A percentile compares a stretch with the other conserved stretches of the same genome.
These are phyloP conservation scores for Plasmopara muralis DNA, from an alignment of 352 stramenopile species.

Conservation along the genomic window DNA sequence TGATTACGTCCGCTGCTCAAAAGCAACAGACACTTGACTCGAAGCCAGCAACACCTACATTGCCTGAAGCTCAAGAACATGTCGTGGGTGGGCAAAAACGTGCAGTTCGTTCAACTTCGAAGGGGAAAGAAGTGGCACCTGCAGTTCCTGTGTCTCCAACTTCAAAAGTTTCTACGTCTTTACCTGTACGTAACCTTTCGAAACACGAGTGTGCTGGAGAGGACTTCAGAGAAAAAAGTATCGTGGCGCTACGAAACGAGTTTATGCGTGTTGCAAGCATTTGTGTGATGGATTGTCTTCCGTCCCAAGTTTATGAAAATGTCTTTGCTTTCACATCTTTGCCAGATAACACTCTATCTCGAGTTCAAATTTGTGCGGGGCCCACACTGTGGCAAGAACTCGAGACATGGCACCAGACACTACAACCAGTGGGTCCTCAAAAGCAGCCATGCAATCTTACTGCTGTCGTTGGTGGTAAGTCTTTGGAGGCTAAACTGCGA, in stretches of 20 bases:
- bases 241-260: constrained; percentile 8
- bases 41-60: constrained; percentile 9
- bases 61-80: constrained; percentile 13
- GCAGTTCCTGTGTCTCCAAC: background rate
- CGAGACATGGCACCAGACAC: constrained; percentile 21
- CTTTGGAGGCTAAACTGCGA: constrained; percentile 47
- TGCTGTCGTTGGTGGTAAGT: constrained; percentile 49
- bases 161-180: background rate
- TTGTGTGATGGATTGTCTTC: constrained; percentile 27
- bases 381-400: constrained; percentile 21
- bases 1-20: constrained; percentile 10
- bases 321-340: constrained; percentile 12
- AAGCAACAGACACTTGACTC: constrained; percentile 7
- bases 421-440: constrained; percentile 17
- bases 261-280: constrained; percentile 15
- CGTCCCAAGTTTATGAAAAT: constrained; percentile 10
- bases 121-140: constrained; percentile 9
- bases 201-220: constrained; percentile 1
- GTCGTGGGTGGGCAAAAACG: constrained; percentile 17
- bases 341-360: background rate
- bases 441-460: constrained; percentile 8
- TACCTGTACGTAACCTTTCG: constrained; percentile 2
- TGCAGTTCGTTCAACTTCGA: background rate
- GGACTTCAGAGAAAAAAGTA: constrained; percentile 12
- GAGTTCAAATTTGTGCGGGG: constrained; percentile 13